phyloP scores from a whole-genome alignment of 257 asterid genomes.

The Gentiana dahurica region DNA sequence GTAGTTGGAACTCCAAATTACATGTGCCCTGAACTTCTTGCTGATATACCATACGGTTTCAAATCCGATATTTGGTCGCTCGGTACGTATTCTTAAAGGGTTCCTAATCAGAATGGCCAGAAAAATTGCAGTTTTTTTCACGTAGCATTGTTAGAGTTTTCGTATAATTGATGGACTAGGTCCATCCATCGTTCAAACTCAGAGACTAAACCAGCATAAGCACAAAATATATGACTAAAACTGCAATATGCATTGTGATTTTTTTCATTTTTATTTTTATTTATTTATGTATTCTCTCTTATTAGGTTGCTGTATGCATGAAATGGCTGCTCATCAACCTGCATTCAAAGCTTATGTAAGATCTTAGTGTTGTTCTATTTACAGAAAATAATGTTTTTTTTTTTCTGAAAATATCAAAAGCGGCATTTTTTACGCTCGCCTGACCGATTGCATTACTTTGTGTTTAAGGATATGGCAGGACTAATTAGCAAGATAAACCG shows the following conservation, averaged over 20 bases:
- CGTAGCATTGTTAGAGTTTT: too few species aligned
- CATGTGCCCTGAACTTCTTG: slow-evolving; percentile 99
- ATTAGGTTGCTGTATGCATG: slow-evolving; percentile 96
- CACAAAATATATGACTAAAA: too few species aligned
- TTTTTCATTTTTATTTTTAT: slow-evolving; percentile 2
- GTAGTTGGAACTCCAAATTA: slow-evolving; percentile 99
- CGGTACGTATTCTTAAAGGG: slow-evolving; percentile 35
- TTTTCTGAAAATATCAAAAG: background rate
- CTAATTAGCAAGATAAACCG: slow-evolving; percentile 91
- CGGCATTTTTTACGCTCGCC: background rate
- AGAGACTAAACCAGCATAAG: too few species aligned
- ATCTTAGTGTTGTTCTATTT: background rate
- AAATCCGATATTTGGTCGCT: slow-evolving; percentile 99
- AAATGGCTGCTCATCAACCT: slow-evolving; percentile 98
- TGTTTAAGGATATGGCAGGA: slow-evolving; percentile 97
- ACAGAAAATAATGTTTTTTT: too few species aligned
- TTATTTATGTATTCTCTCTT: slow-evolving; percentile 3
- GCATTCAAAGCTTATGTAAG: slow-evolving; percentile 99
- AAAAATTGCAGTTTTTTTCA: too few species aligned
- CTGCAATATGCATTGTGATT: background rate
- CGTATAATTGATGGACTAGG: too few species aligned
- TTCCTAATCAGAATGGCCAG: too few species aligned
- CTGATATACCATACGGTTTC: slow-evolving; percentile 96
- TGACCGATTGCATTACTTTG: background rate
- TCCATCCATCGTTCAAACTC: too few species aligned